Evolutionary conservation across 108 stramenopile species (phyloP).

Genomic region (Fragilariopsis cylindrus): DNA sequence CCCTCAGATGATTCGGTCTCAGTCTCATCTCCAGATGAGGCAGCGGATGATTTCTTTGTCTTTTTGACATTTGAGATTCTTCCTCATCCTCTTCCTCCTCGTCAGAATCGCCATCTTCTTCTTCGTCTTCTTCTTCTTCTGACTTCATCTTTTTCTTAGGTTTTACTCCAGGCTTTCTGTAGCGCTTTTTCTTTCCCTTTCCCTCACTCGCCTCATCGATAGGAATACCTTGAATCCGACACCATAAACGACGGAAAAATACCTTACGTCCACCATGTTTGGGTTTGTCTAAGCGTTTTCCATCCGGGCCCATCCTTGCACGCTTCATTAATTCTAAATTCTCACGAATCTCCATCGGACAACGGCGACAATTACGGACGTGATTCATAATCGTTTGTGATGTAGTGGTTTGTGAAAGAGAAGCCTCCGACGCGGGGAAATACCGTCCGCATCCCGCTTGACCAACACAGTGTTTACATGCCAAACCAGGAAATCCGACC

Average conservation of each 20-base stretch:
- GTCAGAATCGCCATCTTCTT: slow-evolving; percentile 32
- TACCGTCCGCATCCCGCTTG: slow-evolving; percentile 87
- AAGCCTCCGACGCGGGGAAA: slow-evolving; percentile 84
- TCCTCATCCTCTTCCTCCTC: slow-evolving; percentile 41
- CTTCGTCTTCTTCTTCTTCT: slow-evolving; percentile 17
- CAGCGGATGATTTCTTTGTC: slow-evolving; percentile 26
- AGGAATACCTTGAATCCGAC: slow-evolving; percentile 76
- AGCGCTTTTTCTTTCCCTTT: slow-evolving; percentile 45
- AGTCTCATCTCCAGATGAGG: slow-evolving; percentile 43
- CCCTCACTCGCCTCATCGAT: slow-evolving; percentile 47
- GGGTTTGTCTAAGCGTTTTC: slow-evolving; percentile 74
- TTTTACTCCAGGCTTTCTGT: slow-evolving; percentile 29
- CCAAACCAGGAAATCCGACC: slow-evolving; percentile 82
- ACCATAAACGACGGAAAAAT: slow-evolving; percentile 89
- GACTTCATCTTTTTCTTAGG: slow-evolving; percentile 25
- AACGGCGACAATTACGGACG: slow-evolving; percentile 82
- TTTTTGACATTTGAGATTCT: not conserved
- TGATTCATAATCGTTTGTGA: slow-evolving; percentile 89
- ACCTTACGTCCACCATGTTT: slow-evolving; percentile 89
- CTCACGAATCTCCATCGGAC: slow-evolving; percentile 80
- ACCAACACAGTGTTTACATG: slow-evolving; percentile 85
- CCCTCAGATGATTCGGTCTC: slow-evolving; percentile 33
- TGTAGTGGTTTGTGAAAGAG: slow-evolving; percentile 88
- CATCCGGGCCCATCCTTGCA: slow-evolving; percentile 65
- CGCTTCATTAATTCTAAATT: slow-evolving; percentile 84